Percentiles rank a stretch among this genome's conserved stretches.
Evolutionary conservation across 1,284 basidiomycete genomes (phyloP).

Genomic region (Salmacisia buchloeana): DNA sequence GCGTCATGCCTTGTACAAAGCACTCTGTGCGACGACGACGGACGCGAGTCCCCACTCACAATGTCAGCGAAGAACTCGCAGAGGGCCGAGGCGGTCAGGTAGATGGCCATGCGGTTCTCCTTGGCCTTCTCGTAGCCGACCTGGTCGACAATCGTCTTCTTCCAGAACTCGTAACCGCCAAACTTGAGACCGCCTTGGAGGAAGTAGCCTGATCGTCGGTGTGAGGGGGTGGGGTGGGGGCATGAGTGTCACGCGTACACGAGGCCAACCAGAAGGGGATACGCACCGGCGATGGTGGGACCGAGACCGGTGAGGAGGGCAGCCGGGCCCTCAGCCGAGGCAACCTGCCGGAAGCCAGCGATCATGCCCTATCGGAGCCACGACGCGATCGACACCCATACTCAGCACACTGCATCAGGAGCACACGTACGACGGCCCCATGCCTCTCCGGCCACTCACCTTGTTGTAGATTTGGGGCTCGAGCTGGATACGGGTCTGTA

Average conservation of each 20-base stretch:
- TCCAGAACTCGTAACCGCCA: slow-evolving; percentile 50
- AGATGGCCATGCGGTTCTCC: slow-evolving; percentile 47
- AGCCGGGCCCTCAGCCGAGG: slow-evolving; percentile 45
- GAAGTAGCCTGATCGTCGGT: slow-evolving; percentile 39
- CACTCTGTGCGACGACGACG: not conserved
- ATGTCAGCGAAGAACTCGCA: slow-evolving; percentile 51
- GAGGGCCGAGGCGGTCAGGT: slow-evolving; percentile 47
- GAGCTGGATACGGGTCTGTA: slow-evolving; percentile 97
- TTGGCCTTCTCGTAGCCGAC: slow-evolving; percentile 46
- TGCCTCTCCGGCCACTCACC: slow-evolving; percentile 56
- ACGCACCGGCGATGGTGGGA: slow-evolving; percentile 33
- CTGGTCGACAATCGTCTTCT: slow-evolving; percentile 47
- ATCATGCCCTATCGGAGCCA: slow-evolving; percentile 34
- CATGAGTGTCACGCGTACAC: not conserved
- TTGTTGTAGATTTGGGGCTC: slow-evolving; percentile 59
- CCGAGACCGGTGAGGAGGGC: slow-evolving; percentile 50
- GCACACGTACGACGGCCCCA: not conserved
- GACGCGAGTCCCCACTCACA: too few species aligned
- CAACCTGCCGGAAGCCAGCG: slow-evolving; percentile 47
- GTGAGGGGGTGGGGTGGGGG: not conserved
- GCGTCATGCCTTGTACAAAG: not conserved
- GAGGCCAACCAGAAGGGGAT: not conserved
- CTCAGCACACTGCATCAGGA: not conserved
- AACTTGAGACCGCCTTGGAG: slow-evolving; percentile 51
- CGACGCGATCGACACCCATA: not conserved